phyloP scores from a whole-genome alignment of 2,329 filamentous ascomycete species.

The Penicillium freii region DNA sequence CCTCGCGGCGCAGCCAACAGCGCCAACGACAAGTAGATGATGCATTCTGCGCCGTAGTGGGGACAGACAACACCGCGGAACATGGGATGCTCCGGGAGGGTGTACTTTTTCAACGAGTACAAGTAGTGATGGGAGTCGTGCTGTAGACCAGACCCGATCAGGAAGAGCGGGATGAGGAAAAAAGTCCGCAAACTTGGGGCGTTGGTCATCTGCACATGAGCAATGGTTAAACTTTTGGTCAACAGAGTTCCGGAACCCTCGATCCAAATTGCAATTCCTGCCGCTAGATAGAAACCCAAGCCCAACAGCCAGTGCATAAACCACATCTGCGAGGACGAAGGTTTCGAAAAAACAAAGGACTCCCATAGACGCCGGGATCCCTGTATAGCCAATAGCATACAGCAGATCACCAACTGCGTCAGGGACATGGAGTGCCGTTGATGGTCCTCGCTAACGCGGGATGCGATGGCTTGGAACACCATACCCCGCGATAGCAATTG shows the following conservation, averaged over 20 bases:
- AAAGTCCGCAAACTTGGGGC: slow-evolving; percentile 52
- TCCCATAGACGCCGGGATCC: slow-evolving; percentile 74
- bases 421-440: slow-evolving; percentile 53
- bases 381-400: slow-evolving; percentile 73
- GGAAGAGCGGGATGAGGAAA: slow-evolving; percentile 61
- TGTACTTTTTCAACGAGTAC: slow-evolving; percentile 74
- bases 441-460: slow-evolving; percentile 38
- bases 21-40: slow-evolving; percentile 77
- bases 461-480: slow-evolving; percentile 52
- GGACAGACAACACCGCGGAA: slow-evolving; percentile 76
- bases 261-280: slow-evolving; percentile 77
- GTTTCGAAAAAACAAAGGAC: slow-evolving; percentile 62
- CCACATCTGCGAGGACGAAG: slow-evolving; percentile 78
- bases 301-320: slow-evolving; percentile 79
- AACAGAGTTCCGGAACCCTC: slow-evolving; percentile 63
- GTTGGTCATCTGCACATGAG: slow-evolving; percentile 39
- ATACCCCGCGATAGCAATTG: slow-evolving; percentile 60
- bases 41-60: slow-evolving; percentile 86
- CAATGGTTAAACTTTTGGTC: slow-evolving; percentile 33
- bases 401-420: slow-evolving; percentile 64
- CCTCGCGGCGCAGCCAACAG: slow-evolving; percentile 69
- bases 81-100: slow-evolving; percentile 68
- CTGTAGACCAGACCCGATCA: slow-evolving; percentile 70
- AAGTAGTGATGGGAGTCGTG: slow-evolving; percentile 71
- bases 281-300: slow-evolving; percentile 70